These are phyloP conservation scores for Solanum etuberosum DNA, from an alignment of 257 asterid genomes.

Conservation along the genomic window DNA sequence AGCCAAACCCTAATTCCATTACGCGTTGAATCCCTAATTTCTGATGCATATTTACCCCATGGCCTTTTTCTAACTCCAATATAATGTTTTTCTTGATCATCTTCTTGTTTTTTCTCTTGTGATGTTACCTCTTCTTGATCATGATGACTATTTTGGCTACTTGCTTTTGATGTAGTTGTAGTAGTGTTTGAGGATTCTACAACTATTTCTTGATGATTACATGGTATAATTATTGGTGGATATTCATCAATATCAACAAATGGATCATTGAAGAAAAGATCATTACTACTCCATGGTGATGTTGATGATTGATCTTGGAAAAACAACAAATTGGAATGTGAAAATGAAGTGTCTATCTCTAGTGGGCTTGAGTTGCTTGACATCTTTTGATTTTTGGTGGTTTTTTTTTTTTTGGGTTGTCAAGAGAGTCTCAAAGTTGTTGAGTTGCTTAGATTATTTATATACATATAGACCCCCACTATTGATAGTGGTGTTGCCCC, in stretches of 20 bases:
- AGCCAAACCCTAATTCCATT: constrained; percentile 32
- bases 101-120: background rate
- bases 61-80: constrained; percentile 25
- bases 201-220: background rate
- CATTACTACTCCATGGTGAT: background rate
- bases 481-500: background rate
- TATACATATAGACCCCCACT: background rate
- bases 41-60: constrained; percentile 36
- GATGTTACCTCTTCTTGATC: constrained; percentile 2
- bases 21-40: constrained; percentile 34
- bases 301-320: background rate
- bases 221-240: background rate
- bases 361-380: background rate
- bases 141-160: background rate
- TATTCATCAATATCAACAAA: background rate
- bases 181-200: background rate
- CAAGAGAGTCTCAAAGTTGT: background rate
- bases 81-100: constrained; percentile 1
- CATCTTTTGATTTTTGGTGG: background rate
- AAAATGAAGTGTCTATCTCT: background rate
- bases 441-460: background rate
- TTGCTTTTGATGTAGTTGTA: background rate
- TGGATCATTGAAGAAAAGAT: background rate
- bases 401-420: background rate
- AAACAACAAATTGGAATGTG: background rate